Evolutionary conservation across 345 rosid genomes (phyloP), one percentile per base, ranked within the genome.

Genomic region (Heritiera littoralis): DNA sequence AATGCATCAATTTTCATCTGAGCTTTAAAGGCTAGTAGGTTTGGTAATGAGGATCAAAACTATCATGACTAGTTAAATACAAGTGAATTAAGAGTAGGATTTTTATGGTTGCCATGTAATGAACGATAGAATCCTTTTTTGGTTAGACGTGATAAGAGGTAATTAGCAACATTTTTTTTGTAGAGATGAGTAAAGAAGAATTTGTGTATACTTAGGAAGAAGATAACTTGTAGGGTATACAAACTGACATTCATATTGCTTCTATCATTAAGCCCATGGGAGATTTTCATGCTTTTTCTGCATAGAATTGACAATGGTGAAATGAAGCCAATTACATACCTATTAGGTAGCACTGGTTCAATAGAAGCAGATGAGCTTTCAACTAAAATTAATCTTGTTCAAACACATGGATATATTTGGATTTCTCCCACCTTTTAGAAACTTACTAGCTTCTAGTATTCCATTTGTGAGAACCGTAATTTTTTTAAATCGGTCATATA

Each of bases 81-180:
- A 56, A 8, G 9, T 56, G 28, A 56, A 56, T 56, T 56, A n/a
- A 8, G 61, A 56, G n/a, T 56, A 56, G 0, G 54, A n/a, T 20
- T 41, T n/a, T n/a, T n/a, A n/a, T 20, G 60, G 41, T 55, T 10
- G 73, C 30, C 30, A 20, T 14, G 52, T 67, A 58, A 56, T 4
- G 72, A 58, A 38, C 65, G 60, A 60, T 65, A 12, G 60, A n/a
- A 14, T 60, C 38, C 32, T 41, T 7, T 66, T 80, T 52, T n/a
- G n/a, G 2, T 18, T 86, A 78, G 72, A 68, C 89, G 94, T 98
- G 75, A 94, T 96, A 75, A 85, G 89, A 82, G 99, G 98, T 1
- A 98, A 96, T 83, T 98, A 96, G 82, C 98, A 96, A 88, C 99
- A 96, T 86, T 96, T 96, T 80, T 98, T 96, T 68, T 98, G 98